A percentile compares a stretch with the other conserved stretches of the same genome.
Evolutionary conservation across 176 grass and related monocot genomes (phyloP).

Genomic region (Poa annua): DNA sequence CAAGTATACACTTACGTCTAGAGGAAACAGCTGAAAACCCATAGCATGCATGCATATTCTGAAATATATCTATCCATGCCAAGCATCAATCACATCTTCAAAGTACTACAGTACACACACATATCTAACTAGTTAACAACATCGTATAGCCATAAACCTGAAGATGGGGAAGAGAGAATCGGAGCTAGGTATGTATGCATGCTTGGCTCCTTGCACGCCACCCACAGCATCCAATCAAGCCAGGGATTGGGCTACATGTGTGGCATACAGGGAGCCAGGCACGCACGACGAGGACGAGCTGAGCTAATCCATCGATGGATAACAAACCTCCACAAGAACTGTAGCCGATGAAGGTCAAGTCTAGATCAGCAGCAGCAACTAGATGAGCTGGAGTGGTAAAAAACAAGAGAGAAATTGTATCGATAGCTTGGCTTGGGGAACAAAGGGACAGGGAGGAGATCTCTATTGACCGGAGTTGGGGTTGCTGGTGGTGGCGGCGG

Average conservation of each 20-base stretch:
- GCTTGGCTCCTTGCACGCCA: slow-evolving; percentile 99
- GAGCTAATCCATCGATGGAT: slow-evolving; percentile 29
- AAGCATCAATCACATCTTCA: not conserved
- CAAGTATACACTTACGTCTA: not conserved
- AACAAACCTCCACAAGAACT: slow-evolving; percentile 25
- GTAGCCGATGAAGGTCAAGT: not conserved
- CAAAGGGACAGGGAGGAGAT: not conserved
- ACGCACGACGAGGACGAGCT: slow-evolving; percentile 43
- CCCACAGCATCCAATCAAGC: slow-evolving; percentile 87
- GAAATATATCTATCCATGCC: slow-evolving; percentile 11
- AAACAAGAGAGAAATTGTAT: not conserved
- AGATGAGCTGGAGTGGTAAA: not conserved
- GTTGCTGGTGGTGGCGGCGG: not conserved
- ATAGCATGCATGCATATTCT: not conserved
- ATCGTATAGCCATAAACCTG: not conserved
- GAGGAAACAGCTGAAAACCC: slow-evolving; percentile 19
- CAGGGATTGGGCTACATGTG: slow-evolving; percentile 87
- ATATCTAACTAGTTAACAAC: not conserved
- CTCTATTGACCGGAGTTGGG: not conserved
- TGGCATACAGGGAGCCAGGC: slow-evolving; percentile 99
- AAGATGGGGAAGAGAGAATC: slow-evolving; percentile 33
- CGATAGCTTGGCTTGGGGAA: not conserved
- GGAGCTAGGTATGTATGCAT: slow-evolving; percentile 53
- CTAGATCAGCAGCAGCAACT: not conserved
- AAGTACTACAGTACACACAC: not conserved